Percentiles rank a stretch among this genome's conserved stretches.
Evolutionary conservation across 441 rosid species (phyloP).

Genomic region (Iberis amara): DNA sequence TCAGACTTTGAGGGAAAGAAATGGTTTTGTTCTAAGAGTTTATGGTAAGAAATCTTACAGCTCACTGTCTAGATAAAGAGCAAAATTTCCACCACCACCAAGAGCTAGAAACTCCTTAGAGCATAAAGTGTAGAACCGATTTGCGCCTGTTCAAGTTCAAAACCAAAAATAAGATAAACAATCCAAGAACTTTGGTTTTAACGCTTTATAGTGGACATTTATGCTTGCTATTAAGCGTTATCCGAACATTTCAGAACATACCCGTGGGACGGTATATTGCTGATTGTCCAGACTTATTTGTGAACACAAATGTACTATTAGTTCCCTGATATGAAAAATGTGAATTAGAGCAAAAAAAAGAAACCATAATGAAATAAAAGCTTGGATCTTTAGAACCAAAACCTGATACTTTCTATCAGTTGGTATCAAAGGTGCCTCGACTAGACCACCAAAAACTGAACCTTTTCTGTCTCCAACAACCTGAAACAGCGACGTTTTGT

Average conservation of each 20-base stretch:
- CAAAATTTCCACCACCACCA: slow-evolving; percentile 94
- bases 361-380: neutral
- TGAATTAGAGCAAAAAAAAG: neutral
- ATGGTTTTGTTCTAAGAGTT: neutral
- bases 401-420: slow-evolving; percentile 87
- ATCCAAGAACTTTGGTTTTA: neutral
- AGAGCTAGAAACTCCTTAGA: slow-evolving; percentile 69
- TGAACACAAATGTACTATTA: slow-evolving; percentile 82
- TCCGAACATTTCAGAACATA: slow-evolving; percentile 28
- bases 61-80: slow-evolving; percentile 79
- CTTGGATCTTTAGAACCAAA: slow-evolving; percentile 34
- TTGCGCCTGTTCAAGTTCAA: slow-evolving; percentile 59
- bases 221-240: too few species aligned
- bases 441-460: slow-evolving; percentile 86
- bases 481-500: slow-evolving; percentile 36
- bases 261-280: slow-evolving; percentile 78
- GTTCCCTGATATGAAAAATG: slow-evolving; percentile 52
- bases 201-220: neutral
- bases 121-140: slow-evolving; percentile 84
- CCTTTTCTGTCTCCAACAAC: slow-evolving; percentile 89
- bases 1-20: neutral
- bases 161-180: slow-evolving; percentile 4
- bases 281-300: slow-evolving; percentile 60
- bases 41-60: slow-evolving; percentile 47
- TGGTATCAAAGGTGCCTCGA: slow-evolving; percentile 83